Evolutionary conservation across 345 rosid genomes (phyloP).

Genomic region (Populus nigra): DNA sequence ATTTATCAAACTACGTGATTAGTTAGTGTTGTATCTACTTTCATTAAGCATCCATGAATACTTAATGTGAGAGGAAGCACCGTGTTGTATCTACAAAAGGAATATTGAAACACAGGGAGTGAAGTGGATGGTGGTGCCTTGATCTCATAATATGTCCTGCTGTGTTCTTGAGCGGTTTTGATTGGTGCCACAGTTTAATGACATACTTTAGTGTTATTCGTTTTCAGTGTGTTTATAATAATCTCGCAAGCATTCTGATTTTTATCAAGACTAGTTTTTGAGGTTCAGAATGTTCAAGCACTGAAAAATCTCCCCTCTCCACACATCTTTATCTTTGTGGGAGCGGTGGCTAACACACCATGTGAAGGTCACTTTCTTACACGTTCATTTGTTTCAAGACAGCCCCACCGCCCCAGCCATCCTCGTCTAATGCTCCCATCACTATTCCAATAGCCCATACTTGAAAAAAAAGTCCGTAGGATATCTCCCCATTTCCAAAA

Average conservation of each 20-base stretch:
- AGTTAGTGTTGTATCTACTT: neutral
- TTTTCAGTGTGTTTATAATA: neutral
- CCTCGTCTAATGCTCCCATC: constrained; percentile 15
- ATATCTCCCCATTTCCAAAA: constrained; percentile 25
- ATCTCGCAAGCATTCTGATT: neutral
- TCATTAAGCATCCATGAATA: neutral
- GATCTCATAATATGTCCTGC: neutral
- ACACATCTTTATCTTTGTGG: constrained; percentile 11
- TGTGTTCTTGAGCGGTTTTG: neutral
- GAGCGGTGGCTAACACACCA: constrained; percentile 39
- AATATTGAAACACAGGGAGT: neutral
- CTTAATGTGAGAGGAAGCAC: neutral
- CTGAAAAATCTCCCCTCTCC: neutral
- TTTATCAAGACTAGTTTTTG: neutral
- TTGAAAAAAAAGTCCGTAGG: neutral
- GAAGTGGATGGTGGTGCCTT: neutral
- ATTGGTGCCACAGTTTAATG: too few species aligned
- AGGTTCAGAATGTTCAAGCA: neutral
- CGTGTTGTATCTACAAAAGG: neutral
- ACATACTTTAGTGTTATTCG: too few species aligned
- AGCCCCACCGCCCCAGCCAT: constrained; percentile 34
- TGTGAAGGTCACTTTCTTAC: constrained; percentile 48
- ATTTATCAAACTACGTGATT: neutral
- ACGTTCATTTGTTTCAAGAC: constrained; percentile 16
- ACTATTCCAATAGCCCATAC: neutral